Evolutionary conservation across 2,329 filamentous ascomycete genomes (phyloP).

Genomic region (Pseudogymnoascus sp.): DNA sequence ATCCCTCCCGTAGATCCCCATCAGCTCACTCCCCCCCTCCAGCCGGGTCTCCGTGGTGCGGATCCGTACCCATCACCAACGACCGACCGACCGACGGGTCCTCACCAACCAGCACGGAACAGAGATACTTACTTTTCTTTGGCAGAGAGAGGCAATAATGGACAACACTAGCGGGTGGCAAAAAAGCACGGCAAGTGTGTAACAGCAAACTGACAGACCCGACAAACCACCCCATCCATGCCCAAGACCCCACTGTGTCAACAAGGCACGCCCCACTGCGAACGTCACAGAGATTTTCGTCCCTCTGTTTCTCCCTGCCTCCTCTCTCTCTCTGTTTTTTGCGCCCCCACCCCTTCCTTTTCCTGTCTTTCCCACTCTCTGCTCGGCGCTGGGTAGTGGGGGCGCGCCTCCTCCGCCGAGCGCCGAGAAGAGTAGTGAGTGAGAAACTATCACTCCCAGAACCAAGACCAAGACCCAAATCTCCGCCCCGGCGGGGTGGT

Average conservation of each 20-base stretch:
- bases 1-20: neutral
- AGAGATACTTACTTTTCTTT: too few relatives aligned
- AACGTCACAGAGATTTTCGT: constrained; percentile 3
- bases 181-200: neutral
- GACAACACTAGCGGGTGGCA: too few relatives aligned
- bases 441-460: neutral
- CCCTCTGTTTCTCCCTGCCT: neutral
- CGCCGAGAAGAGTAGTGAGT: neutral
- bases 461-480: neutral
- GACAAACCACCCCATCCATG: neutral
- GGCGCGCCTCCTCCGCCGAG: too few relatives aligned
- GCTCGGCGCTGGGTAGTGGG: too few relatives aligned
- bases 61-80: neutral
- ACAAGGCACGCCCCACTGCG: neutral
- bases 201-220: constrained; percentile 2
- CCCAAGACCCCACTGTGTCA: neutral
- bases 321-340: neutral
- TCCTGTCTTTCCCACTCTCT: too few relatives aligned
- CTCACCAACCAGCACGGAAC: too few relatives aligned
- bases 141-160: too few relatives aligned
- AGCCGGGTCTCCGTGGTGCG: neutral
- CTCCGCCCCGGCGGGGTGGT: neutral
- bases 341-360: neutral
- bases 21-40: too few relatives aligned
- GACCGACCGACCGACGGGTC: too few relatives aligned